Base-by-base conservation (phyloP, 2,329 filamentous ascomycete genomes). In the Paecilomyces variotii region DNA sequence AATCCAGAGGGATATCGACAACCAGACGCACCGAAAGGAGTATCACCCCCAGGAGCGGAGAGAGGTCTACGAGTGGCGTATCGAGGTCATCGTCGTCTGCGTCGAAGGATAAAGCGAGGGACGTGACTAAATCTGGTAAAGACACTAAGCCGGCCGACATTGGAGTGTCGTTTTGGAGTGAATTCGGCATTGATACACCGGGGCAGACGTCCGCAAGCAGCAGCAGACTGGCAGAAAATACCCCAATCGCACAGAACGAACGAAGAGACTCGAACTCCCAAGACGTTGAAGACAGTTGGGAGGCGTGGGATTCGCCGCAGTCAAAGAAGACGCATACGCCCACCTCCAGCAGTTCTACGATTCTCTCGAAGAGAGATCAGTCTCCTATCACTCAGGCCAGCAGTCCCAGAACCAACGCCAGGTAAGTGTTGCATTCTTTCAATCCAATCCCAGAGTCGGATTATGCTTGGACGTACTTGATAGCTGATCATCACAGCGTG, bases 341-440 rank as follows among this genome's bases (percentile, higher is more conserved):
- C 51, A 76, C 74, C 27, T 75, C 75, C 60, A 74, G 78, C 62
- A 79, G 76, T 63, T 82, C 79, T 19, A 81, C 80, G 35, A 74
- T 82, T 53, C 76, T 76, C 58, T 80, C 80, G 53, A 78, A 78
- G 60, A 72, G 71, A 53, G 74, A 78, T 55, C 74, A 75, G 32
- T 79, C 79, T 14, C 74, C 78, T 51, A 70, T 64, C 32, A 76
- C 77, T 55, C 72, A 75, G 62, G 70, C 67, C 56, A 81, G 76
- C 65, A 82, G 79, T 67, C 79, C 81, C 35, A 76, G 79, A 64
- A 82, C 81, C 55, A 82, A 80, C 68, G 78, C 79, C 62, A 82
- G 79, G 77, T 82, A 78, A 68, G 75, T 75, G 57, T 59, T 59
- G 58, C 50, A 53, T 50, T 57, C 19, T 2, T 25, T 24, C 52